Base-by-base conservation (phyloP, 192 early-diverging fungal species). In the Allomyces arbusculus region DNA sequence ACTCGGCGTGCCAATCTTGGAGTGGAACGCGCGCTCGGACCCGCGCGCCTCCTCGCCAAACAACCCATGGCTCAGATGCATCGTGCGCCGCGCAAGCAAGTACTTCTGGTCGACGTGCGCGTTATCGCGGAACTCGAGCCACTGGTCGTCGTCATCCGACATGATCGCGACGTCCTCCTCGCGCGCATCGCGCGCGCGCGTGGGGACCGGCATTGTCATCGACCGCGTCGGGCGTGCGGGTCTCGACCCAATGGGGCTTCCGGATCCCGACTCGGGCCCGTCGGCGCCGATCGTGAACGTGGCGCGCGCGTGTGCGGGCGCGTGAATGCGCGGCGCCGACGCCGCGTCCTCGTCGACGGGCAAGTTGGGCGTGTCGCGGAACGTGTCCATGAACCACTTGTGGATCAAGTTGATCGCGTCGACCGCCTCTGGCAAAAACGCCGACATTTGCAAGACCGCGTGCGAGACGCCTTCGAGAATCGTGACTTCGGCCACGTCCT, bases 381-480 rank as follows among this genome's bases (percentile, higher is more conserved):
- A 58, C 50, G 50, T 58, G 3, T 58, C 50, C 20, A 20, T 14
- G 50, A 58, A 58, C 50, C 50, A 58, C 50, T 14, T 20, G 50
- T 58, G 50, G 50, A 58, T 58, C 50, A 58, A 58, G 50, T 4
- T 68, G 26, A 75, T 69, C 3, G 77, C 71, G 20, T 76, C 79
- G 23, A 70, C 68, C 43, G 81, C 85, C 65, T 92, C 90, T 4
- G 90, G 90, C 1, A 90, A 72, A 12, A 92, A 69, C 16, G 79
- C 65, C 64, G 78, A 76, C 89, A 91, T 91, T 64, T 85, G 77
- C 44, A 85, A 65, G 66, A 83, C 81, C 1, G 82, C 80, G 45
- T 84, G 80, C 16, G 77, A 78, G 10, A 88, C 74, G 10, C 89
- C 90, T 62, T 87, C 82, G 10, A 91, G 72, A 64, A 92, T 84